These are phyloP conservation scores for Bolboschoenoplectus hybrid DNA, from an alignment of 202 grass and related monocot species.

Conservation along the genomic window DNA sequence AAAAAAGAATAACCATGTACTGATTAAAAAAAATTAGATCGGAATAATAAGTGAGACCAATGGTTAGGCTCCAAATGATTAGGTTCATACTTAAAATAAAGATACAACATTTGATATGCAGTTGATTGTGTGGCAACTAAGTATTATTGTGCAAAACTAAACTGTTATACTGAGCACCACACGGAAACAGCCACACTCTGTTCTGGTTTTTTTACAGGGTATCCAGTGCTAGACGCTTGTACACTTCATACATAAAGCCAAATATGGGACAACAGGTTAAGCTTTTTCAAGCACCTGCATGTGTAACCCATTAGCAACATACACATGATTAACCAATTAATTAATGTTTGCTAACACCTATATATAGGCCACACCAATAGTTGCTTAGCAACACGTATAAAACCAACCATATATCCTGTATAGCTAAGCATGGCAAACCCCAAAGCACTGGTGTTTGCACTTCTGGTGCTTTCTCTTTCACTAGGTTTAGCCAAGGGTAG, in stretches of 20 bases:
- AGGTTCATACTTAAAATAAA: conserved; percentile 48
- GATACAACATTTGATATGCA: background rate
- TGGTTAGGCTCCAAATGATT: conserved; percentile 60
- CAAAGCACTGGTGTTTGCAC: conserved; percentile 35
- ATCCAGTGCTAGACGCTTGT: background rate
- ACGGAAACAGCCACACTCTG: background rate
- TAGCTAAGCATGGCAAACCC: conserved; percentile 40
- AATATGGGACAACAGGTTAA: background rate
- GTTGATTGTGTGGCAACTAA: background rate
- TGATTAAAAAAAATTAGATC: conserved; percentile 25
- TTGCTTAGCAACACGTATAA: conserved; percentile 23
- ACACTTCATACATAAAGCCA: conserved; percentile 26
- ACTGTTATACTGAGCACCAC: background rate
- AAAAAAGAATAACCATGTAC: background rate
- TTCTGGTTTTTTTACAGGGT: conserved; percentile 6
- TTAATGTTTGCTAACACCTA: conserved; percentile 36
- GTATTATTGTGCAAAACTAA: background rate
- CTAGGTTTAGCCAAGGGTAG: conserved; percentile 35
- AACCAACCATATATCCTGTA: background rate
- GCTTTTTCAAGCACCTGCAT: conserved; percentile 57
- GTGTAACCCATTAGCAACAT: conserved; percentile 39
- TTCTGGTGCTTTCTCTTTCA: conserved; percentile 37
- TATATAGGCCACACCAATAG: conserved; percentile 37
- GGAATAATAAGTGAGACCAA: conserved; percentile 44
- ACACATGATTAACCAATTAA: conserved; percentile 25